Base-by-base conservation (phyloP, 2,329 filamentous ascomycete species). In the Thermothelomyces thermophilus region DNA sequence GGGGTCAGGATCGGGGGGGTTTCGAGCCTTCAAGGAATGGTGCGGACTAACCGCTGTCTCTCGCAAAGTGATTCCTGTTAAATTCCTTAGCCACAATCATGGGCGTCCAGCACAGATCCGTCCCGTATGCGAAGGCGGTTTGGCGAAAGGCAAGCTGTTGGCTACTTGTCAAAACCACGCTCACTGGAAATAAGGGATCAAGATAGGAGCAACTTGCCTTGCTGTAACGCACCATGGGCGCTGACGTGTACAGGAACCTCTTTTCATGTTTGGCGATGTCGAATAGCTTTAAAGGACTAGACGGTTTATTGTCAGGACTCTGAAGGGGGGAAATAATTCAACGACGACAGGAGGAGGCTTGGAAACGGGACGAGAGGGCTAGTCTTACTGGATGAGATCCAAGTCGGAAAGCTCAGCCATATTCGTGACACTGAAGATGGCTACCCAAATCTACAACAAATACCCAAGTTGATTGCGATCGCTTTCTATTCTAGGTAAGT, bases 41-140 rank as follows among this genome's bases (percentile, higher is more conserved):
- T 16, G 11, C 3, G 5, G 16, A 62, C 66, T 41, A 56, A 79
- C 77, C 81, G 61, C 77, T 81, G 54, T 83, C 77, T 49, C 82
- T 71, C 43, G 82, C 82, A 56, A 77, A 68, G 17, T 66, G 63
- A 59, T 71, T 83, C 20, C 82, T 72, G 66, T 84, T 84, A 63
- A 84, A 85, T 62, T 84, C 82, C 60, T 84, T 84, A 45, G 82
- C 80, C 3, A 84, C 69, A 48, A 84, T 79, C 84, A 87, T 87
- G 37, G 84, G 84, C 2, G 83, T 86, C 77, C 83, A 87, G 56
- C 77, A 81, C 6, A 87, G 63, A 63, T 87, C 83, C 14, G 78
- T 77, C 41, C 77, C 79, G 63, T 84, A 86, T 41, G 77, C 70
- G 54, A 80, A 74, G 3, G 83, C 79, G 0, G 83, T 82, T 58